Evolutionary conservation across 352 stramenopile genomes (phyloP).

Genomic region (Phytophthora pini): DNA sequence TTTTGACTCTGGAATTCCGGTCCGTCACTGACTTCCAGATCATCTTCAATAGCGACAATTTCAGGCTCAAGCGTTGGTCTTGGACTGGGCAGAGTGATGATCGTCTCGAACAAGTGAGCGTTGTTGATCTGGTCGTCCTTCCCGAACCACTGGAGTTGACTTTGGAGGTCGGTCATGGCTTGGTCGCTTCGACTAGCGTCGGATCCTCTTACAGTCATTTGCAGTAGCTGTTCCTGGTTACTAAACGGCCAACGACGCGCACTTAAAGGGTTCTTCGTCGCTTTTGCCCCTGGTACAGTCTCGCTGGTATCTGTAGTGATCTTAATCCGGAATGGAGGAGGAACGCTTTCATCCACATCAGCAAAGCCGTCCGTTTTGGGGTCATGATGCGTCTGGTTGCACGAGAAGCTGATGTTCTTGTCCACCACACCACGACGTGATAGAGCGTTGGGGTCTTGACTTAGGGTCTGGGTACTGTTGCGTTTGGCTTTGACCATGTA

Average conservation of each 20-base stretch:
- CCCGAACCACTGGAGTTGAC: conserved; percentile 55
- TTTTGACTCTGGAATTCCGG: conserved; percentile 16
- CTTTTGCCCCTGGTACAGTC: background rate
- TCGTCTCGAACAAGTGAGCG: conserved; percentile 59
- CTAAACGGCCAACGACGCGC: conserved; percentile 47
- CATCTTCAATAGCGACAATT: conserved; percentile 30
- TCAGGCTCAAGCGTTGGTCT: conserved; percentile 14
- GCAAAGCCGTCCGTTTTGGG: conserved; percentile 82
- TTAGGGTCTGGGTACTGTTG: conserved; percentile 17
- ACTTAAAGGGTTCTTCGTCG: conserved; percentile 1
- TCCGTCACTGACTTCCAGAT: conserved; percentile 29
- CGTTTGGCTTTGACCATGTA: conserved; percentile 78
- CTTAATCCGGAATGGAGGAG: conserved; percentile 81
- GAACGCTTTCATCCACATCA: conserved; percentile 81
- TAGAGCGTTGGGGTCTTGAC: conserved; percentile 13
- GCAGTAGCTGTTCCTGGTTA: conserved; percentile 41
- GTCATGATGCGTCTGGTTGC: conserved; percentile 73
- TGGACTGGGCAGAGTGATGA: conserved; percentile 45
- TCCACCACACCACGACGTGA: conserved; percentile 56
- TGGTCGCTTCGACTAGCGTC: conserved; percentile 18
- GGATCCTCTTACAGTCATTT: conserved; percentile 20
- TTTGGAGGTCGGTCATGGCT: conserved; percentile 14
- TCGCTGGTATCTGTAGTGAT: conserved; percentile 64
- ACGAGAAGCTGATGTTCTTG: conserved; percentile 37
- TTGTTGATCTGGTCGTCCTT: conserved; percentile 68